phyloP scores from a whole-genome alignment of 768 basidiomycete species.

The Termitomyces sp. region DNA sequence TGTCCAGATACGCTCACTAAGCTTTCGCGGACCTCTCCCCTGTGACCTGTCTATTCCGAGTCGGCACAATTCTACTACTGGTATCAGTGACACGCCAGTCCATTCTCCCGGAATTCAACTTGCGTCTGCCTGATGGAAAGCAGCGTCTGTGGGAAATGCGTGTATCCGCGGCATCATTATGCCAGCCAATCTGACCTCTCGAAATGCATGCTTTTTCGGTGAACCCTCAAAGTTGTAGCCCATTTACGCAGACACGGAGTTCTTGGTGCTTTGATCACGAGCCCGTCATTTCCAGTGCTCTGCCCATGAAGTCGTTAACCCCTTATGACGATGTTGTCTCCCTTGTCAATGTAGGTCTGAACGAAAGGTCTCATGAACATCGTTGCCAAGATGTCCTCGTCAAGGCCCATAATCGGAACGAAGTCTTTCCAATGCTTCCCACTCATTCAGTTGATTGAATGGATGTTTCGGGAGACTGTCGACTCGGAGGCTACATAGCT shows the following conservation, averaged over 20 bases:
- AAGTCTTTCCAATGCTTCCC: background rate
- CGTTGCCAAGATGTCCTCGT: background rate
- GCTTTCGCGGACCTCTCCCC: background rate
- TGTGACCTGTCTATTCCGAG: slow-evolving; percentile 1
- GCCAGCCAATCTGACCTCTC: background rate
- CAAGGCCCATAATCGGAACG: background rate
- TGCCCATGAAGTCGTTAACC: background rate
- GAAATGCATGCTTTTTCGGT: background rate
- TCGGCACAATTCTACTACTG: background rate
- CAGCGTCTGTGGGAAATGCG: slow-evolving; percentile 4
- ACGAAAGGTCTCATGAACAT: background rate
- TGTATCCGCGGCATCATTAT: background rate
- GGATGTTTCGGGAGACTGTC: background rate
- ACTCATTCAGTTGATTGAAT: background rate
- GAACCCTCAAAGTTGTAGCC: background rate
- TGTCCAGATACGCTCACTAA: background rate
- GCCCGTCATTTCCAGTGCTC: background rate
- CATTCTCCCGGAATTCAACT: background rate
- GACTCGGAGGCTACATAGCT: background rate
- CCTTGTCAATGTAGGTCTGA: background rate
- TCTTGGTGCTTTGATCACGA: background rate
- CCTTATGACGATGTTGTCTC: background rate
- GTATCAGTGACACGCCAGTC: background rate
- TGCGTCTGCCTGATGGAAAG: slow-evolving; percentile 2
- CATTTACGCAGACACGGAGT: background rate